Base-by-base conservation (phyloP, 2,329 filamentous ascomycete genomes). In the Graphilbum sp. region DNA sequence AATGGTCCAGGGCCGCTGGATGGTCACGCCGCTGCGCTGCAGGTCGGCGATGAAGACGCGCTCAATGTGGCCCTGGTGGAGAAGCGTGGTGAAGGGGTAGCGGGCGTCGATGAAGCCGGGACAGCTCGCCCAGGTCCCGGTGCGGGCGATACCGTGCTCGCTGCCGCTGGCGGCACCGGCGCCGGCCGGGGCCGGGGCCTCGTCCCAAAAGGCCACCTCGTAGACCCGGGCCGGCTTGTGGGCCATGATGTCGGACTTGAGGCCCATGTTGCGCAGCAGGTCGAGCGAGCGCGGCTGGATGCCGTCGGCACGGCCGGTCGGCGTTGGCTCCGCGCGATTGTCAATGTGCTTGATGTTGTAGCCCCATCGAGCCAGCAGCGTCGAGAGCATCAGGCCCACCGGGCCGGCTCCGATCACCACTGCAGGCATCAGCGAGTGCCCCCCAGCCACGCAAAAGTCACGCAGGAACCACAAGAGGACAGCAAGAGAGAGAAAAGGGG, bases 331-430 rank as follows among this genome's bases (percentile, higher is more conserved):
- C 2, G 84, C 67, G 42, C 86, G 72, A 59, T 92, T 93, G 61
- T 94, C 87, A 52, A 94, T 85, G 60, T 94, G 85, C 65, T 88
- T 93, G 58, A 95, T 84, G 56, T 75, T 85, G 66, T 94, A 95
- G 17, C 87, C 87, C 84, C 86, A 94, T 62, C 86, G 70, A 43
- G 84, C 82, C 44, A 95, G 70, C 54, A 82, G 88, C 23, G 86
- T 86, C 9, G 85, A 90, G 19, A 94, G 69, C 60, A 92, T 77
- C 41, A 94, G 71, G 39, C 87, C 87, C 31, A 87, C 85, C 4
- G 87, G 87, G 15, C 87, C 87, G 40, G 87, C 87, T 46, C 87
- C 87, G 39, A 94, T 69, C 47, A 94, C 86, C 48, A 94, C 85
- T 73, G 41, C 36, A n/a, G n/a, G n/a, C n/a, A n/a, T n/a, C n/a